Evolutionary conservation across 352 stramenopile genomes (phyloP).

Genomic region (Thraustochytrium striatum): DNA sequence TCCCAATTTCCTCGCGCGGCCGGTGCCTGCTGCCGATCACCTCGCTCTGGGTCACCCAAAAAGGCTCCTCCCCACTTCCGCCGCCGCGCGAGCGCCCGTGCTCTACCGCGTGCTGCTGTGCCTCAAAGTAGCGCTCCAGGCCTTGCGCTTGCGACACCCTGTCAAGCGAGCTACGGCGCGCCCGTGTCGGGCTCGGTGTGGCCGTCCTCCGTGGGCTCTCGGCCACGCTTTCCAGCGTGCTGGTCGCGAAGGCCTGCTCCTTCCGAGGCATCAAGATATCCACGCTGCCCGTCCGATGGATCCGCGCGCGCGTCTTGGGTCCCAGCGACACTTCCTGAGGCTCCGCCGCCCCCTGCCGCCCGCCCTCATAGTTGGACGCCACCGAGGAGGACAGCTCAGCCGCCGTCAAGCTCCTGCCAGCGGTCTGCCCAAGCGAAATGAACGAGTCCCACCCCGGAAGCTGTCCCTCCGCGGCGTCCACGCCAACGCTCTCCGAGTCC

Average conservation of each 20-base stretch:
- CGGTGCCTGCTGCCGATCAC: too few relatives aligned
- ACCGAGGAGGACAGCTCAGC: not conserved
- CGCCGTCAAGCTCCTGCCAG: not conserved
- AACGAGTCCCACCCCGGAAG: conserved; percentile 33
- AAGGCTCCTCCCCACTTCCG: too few relatives aligned
- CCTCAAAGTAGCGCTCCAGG: not conserved
- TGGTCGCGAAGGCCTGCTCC: not conserved
- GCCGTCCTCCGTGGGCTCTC: not conserved
- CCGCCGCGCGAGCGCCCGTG: not conserved
- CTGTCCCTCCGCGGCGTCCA: not conserved
- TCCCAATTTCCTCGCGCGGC: too few relatives aligned
- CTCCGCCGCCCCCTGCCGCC: not conserved
- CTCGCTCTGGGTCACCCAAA: too few relatives aligned
- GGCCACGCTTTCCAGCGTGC: not conserved
- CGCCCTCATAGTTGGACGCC: not conserved
- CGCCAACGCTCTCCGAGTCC: too few relatives aligned
- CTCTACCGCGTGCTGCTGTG: not conserved
- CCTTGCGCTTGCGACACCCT: not conserved
- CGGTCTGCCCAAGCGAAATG: not conserved
- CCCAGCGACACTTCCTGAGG: too few relatives aligned
- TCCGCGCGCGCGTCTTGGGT: conserved; percentile 19
- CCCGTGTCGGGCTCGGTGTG: not conserved
- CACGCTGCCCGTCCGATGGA: conserved; percentile 36
- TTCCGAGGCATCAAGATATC: conserved; percentile 19
- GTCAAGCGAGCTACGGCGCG: not conserved